Conservation (phyloP, 2,329 filamentous ascomycete genomes). For the Orbilia oligospora region DNA sequence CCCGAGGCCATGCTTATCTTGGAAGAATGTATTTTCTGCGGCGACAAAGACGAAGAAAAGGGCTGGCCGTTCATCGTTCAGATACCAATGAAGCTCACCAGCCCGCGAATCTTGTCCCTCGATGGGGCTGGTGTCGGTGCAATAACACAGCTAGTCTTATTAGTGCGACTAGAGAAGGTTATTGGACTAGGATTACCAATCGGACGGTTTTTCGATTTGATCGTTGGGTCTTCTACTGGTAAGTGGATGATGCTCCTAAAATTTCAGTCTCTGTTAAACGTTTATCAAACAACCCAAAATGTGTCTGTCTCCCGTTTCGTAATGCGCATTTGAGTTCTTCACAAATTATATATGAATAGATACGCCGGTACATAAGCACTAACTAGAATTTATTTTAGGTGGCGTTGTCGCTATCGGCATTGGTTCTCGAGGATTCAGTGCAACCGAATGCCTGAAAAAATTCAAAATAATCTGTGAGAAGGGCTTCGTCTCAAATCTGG, state of each 20-base stretch:
- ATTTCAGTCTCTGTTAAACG: too few relatives aligned
- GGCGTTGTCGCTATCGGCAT: conserved; percentile 28
- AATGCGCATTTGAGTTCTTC: too few relatives aligned
- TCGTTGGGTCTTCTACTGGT: conserved; percentile 26
- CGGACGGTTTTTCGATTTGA: conserved; percentile 35
- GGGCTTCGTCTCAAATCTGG: not conserved
- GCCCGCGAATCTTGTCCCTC: conserved; percentile 19
- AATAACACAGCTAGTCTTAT: conserved; percentile 13
- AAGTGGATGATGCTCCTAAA: too few relatives aligned
- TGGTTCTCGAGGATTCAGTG: not conserved
- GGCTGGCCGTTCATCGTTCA: conserved; percentile 28
- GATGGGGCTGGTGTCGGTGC: conserved; percentile 34
- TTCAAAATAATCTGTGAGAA: conserved; percentile 4
- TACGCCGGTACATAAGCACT: not conserved
- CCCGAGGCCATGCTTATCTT: not conserved
- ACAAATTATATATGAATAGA: too few relatives aligned
- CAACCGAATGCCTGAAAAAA: not conserved
- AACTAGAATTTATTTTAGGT: not conserved
- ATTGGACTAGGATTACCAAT: conserved; percentile 31
- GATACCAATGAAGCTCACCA: not conserved
- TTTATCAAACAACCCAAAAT: too few relatives aligned
- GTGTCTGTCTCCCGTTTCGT: too few relatives aligned
- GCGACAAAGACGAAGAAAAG: not conserved
- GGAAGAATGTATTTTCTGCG: conserved; percentile 14
- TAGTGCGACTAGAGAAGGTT: conserved; percentile 10